phyloP scores from a whole-genome alignment of 2,329 filamentous ascomycete species.

The Aspergillus ochraceoroseus region DNA sequence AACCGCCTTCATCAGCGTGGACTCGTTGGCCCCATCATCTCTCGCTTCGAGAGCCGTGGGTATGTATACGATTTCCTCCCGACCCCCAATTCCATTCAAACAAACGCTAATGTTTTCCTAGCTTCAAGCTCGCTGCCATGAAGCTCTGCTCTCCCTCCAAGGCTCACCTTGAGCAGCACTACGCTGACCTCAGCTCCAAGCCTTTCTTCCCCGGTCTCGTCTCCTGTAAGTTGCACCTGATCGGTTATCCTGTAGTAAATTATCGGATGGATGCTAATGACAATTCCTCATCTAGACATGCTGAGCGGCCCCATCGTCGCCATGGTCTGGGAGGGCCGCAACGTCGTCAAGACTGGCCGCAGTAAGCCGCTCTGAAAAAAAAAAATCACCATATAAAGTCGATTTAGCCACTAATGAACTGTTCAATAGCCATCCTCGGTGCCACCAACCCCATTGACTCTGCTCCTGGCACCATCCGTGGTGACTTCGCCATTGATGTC shows the following conservation, averaged over 20 bases:
- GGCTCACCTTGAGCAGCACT: conserved; percentile 98
- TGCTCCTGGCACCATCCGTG: conserved; percentile 95
- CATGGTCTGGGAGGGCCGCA: conserved; percentile 99
- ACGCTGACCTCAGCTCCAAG: conserved; percentile 86
- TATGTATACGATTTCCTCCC: conserved; percentile 50
- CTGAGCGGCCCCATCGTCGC: conserved; percentile 91
- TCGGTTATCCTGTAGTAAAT: no score
- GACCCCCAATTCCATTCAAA: neutral
- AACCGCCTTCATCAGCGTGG: conserved; percentile 63
- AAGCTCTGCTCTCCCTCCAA: conserved; percentile 86
- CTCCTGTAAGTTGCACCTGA: conserved; percentile 64
- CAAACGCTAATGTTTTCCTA: conserved; percentile 34
- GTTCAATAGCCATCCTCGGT: conserved; percentile 70
- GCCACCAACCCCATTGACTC: conserved; percentile 98
- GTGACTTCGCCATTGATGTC: conserved; percentile 80
- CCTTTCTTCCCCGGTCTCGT: conserved; percentile 95
- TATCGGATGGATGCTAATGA: neutral
- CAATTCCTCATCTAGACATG: conserved; percentile 66
- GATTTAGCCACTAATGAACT: conserved; percentile 14
- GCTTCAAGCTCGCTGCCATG: conserved; percentile 97
- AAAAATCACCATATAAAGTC: neutral
- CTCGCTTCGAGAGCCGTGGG: conserved; percentile 95
- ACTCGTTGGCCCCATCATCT: conserved; percentile 95
- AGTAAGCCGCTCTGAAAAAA: conserved; percentile 49
- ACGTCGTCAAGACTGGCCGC: conserved; percentile 98